These are phyloP conservation scores for Eucalyptus curtisii DNA, from an alignment of 345 rosid genomes.

Conservation along the genomic window DNA sequence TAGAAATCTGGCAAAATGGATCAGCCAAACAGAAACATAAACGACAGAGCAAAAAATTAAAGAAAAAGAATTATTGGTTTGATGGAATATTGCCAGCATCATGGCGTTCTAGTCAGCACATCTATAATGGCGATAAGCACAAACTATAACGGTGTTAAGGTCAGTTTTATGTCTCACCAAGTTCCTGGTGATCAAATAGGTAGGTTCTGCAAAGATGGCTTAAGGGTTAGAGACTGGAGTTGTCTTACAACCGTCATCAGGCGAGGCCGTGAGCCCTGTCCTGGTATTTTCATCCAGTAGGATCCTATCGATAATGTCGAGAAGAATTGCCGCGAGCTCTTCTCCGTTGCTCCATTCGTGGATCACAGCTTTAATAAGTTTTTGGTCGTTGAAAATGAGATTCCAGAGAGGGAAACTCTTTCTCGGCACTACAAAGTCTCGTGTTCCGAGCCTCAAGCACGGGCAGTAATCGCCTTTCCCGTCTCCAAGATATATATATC, in stretches of 20 bases:
- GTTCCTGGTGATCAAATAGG: not conserved
- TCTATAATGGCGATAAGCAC: not conserved
- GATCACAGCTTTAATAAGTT: slow-evolving; percentile 52
- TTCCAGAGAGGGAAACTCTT: slow-evolving; percentile 56
- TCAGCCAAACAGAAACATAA: not conserved
- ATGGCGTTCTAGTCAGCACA: not conserved
- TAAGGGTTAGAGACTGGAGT: not conserved
- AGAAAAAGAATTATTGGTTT: not conserved
- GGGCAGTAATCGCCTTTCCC: slow-evolving; percentile 86
- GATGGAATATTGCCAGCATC: not conserved
- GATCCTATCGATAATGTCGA: slow-evolving; percentile 24
- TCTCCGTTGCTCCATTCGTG: slow-evolving; percentile 62
- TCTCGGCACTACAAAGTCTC: slow-evolving; percentile 68
- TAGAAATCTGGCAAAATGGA: not conserved
- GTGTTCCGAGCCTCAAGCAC: slow-evolving; percentile 38
- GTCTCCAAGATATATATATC: slow-evolving; percentile 69
- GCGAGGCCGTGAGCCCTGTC: not conserved
- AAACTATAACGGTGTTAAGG: not conserved
- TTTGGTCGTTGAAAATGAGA: slow-evolving; percentile 14
- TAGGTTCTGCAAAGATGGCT: not conserved
- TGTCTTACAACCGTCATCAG: not conserved
- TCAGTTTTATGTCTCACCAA: not conserved
- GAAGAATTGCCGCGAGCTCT: slow-evolving; percentile 38
- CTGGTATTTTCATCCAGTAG: not conserved
- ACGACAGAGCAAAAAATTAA: not conserved